Conservation (phyloP, 1,284 basidiomycete genomes). For the Ceratobasidium sp. region DNA sequence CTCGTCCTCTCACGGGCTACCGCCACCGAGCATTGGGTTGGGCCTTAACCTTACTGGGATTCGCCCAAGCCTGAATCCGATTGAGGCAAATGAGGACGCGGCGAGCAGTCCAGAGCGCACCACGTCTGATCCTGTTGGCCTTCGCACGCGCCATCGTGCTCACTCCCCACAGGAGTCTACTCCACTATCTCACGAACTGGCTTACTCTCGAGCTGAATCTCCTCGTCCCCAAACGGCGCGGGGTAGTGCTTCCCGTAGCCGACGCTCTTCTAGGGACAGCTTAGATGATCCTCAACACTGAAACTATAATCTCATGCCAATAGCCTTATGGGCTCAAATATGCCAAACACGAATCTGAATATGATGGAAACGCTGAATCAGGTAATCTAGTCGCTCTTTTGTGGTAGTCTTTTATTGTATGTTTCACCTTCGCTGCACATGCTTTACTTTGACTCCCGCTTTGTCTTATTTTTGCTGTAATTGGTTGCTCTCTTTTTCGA, state of each 20-base stretch:
- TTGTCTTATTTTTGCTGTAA: background rate
- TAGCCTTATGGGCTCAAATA: conserved; percentile 43
- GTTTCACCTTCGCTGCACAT: conserved; percentile 30
- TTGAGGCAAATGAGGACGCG: background rate
- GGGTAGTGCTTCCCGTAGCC: conserved; percentile 10
- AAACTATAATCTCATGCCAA: conserved; percentile 20
- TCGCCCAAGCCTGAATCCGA: background rate
- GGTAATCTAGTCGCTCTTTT: conserved; percentile 18
- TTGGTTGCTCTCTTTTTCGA: background rate
- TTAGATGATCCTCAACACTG: conserved; percentile 1
- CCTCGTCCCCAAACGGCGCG: conserved; percentile 26
- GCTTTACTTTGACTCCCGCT: background rate
- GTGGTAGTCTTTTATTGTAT: conserved; percentile 12
- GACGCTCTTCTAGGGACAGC: conserved; percentile 25
- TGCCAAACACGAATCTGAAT: conserved; percentile 42
- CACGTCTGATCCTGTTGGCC: conserved; percentile 7
- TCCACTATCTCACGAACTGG: background rate
- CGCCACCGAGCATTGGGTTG: background rate
- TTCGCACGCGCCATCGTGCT: background rate
- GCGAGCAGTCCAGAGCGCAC: conserved; percentile 27
- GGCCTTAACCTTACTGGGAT: conserved; percentile 24
- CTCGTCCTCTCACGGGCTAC: conserved; percentile 2
- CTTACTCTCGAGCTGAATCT: background rate
- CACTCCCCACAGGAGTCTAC: conserved; percentile 3
- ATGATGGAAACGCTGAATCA: conserved; percentile 38